Percentiles rank a stretch among this genome's conserved stretches.
phyloP scores from a whole-genome alignment of 169 alveolate genomes.

The Plasmodium adleri region DNA sequence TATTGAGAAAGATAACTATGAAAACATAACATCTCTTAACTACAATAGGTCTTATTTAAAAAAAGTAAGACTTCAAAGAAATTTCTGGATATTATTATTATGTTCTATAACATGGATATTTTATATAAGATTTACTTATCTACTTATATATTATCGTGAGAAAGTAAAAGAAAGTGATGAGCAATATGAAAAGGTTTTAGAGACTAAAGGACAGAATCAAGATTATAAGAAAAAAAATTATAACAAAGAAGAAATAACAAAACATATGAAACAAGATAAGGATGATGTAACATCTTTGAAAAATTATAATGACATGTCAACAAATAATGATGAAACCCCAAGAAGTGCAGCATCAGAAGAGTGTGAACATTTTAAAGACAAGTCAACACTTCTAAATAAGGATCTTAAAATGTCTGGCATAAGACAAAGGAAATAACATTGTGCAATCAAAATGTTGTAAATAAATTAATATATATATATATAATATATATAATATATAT shows the following conservation, averaged over 20 bases:
- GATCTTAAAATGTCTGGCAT: background rate
- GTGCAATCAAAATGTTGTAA: background rate
- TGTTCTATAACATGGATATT: slow-evolving; percentile 65
- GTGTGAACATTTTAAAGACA: slow-evolving; percentile 8
- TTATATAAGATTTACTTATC: slow-evolving; percentile 48
- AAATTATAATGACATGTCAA: background rate
- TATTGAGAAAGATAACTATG: slow-evolving; percentile 1
- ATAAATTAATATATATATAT: too few relatives aligned
- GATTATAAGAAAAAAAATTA: background rate
- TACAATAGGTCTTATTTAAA: slow-evolving; percentile 36
- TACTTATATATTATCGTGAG: slow-evolving; percentile 48
- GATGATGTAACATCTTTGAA: background rate
- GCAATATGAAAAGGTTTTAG: slow-evolving; percentile 40
- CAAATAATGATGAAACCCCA: background rate
- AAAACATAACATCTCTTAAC: background rate
- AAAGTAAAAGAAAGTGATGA: slow-evolving; percentile 62
- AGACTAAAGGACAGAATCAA: background rate
- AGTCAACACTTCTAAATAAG: slow-evolving; percentile 1
- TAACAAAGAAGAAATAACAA: background rate
- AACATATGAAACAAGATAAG: background rate
- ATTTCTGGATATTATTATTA: slow-evolving; percentile 60
- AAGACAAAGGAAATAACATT: slow-evolving; percentile 32
- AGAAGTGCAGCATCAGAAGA: slow-evolving; percentile 29
- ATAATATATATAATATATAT: too few relatives aligned
- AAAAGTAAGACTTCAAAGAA: slow-evolving; percentile 65